Evolutionary conservation across 148 eudicot species (phyloP).

Genomic region (Nyssa sinensis): DNA sequence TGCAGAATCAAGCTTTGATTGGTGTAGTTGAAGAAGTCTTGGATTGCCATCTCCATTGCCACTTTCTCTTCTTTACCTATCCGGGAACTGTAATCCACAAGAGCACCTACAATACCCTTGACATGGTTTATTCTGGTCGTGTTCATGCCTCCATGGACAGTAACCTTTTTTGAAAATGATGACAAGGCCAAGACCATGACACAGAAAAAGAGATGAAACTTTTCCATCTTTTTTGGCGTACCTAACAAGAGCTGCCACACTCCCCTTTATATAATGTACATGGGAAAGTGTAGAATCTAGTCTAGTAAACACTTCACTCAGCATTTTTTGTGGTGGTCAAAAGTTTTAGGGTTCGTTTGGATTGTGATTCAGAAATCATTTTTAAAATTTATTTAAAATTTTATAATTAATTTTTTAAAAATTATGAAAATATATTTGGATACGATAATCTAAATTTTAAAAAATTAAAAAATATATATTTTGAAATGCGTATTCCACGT

Average conservation of each 20-base stretch:
- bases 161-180: neutral
- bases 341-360: too few species aligned
- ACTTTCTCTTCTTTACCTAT: slow-evolving; percentile 5
- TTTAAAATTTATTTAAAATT: too few species aligned
- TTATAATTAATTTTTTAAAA: too few species aligned
- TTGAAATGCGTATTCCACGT: too few species aligned
- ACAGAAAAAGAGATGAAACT: neutral
- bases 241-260: neutral
- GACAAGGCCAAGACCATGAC: neutral
- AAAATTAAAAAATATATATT: too few species aligned
- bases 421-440: too few species aligned
- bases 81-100: slow-evolving; percentile 4
- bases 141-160: neutral
- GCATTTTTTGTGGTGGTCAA: too few species aligned
- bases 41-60: slow-evolving; percentile 5
- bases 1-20: neutral
- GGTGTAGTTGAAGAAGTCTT: slow-evolving; percentile 8
- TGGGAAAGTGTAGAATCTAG: too few species aligned
- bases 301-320: too few species aligned
- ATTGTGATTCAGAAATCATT: too few species aligned
- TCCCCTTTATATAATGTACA: neutral
- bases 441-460: too few species aligned
- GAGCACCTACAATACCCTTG: neutral
- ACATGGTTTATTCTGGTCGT: neutral
- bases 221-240: neutral